These are phyloP conservation scores for Luvunga scandens DNA, from an alignment of 345 rosid species.

Conservation along the genomic window DNA sequence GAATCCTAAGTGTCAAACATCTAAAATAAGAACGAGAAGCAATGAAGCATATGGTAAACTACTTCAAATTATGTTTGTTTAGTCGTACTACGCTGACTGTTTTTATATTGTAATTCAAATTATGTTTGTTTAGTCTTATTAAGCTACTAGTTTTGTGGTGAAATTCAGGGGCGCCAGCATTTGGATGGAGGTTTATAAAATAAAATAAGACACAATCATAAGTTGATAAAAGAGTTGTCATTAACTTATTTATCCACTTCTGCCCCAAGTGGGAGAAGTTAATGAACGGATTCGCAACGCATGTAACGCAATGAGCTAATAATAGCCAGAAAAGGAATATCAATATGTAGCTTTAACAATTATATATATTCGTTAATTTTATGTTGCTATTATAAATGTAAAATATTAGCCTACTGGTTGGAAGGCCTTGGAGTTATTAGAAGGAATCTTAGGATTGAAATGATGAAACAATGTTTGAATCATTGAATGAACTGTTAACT, in stretches of 20 bases:
- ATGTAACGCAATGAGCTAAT: background rate
- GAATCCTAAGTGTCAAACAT: background rate
- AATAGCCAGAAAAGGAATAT: background rate
- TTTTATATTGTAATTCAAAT: background rate
- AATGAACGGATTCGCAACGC: background rate
- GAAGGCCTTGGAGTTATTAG: background rate
- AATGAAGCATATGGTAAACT: background rate
- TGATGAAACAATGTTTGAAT: slow-evolving; percentile 12
- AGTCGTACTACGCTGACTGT: background rate
- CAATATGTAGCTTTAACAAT: too few species aligned
- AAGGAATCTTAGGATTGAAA: slow-evolving; percentile 10
- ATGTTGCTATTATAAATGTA: background rate
- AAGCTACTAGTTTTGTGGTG: background rate
- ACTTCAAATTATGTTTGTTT: background rate
- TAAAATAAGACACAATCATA: background rate
- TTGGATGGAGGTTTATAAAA: background rate
- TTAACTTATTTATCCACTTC: too few species aligned
- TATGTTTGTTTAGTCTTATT: background rate
- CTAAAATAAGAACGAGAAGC: background rate
- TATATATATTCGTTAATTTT: background rate
- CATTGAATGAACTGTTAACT: background rate
- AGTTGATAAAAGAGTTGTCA: background rate
- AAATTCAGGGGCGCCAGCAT: slow-evolving; percentile 2
- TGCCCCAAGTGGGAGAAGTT: background rate
- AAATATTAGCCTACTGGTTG: background rate